Percentiles rank a stretch among this genome's conserved stretches.
Evolutionary conservation across 768 basidiomycete species (phyloP).

Genomic region (Auricularia auricula-judae): DNA sequence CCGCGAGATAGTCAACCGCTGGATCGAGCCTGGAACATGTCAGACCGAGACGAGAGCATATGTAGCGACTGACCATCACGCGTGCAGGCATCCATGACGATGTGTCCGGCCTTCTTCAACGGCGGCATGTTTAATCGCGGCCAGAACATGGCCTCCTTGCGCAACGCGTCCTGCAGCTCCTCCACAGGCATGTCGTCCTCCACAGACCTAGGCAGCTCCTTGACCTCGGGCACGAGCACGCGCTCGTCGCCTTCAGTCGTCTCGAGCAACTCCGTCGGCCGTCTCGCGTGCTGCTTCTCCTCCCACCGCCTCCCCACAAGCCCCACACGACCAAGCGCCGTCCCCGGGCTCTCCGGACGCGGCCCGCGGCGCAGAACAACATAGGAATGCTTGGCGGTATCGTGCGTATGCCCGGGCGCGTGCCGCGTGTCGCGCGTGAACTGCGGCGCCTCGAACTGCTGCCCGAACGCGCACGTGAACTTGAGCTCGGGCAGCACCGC

Average conservation of each 20-base stretch:
- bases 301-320: neutral
- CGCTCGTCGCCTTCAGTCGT: neutral
- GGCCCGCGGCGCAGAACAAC: neutral
- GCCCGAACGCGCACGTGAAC: slow-evolving; percentile 10
- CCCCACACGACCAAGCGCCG: neutral
- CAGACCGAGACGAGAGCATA: slow-evolving; percentile 4
- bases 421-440: neutral
- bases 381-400: neutral
- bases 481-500: slow-evolving; percentile 35
- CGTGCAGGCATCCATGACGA: slow-evolving; percentile 84
- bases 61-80: slow-evolving; percentile 47
- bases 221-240: neutral
- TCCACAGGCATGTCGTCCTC: neutral
- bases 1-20: slow-evolving; percentile 83
- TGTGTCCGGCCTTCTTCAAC: slow-evolving; percentile 81
- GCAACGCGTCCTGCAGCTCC: slow-evolving; percentile 43
- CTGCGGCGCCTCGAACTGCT: neutral
- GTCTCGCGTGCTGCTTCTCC: slow-evolving; percentile 1
- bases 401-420: neutral
- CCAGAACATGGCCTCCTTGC: slow-evolving; percentile 76
- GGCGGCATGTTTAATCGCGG: slow-evolving; percentile 90
- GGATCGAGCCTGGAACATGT: slow-evolving; percentile 61
- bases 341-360: neutral
- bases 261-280: neutral
- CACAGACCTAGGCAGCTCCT: neutral